phyloP scores from a whole-genome alignment of 305 asterid genomes.

The Plantago coronopus region DNA sequence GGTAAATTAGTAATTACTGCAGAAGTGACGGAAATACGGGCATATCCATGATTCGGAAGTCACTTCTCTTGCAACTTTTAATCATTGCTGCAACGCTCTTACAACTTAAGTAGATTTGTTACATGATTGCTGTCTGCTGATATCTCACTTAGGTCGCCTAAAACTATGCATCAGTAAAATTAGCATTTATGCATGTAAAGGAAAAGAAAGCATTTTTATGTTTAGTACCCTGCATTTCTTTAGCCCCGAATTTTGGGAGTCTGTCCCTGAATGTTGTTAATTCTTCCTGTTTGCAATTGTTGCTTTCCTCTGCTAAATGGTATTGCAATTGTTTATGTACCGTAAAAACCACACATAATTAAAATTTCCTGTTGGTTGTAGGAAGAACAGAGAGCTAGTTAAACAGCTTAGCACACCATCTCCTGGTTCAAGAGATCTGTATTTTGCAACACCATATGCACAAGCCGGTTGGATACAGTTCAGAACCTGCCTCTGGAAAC shows the following conservation, averaged over 20 bases:
- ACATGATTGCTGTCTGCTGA: no score
- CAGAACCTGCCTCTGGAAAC: conserved; percentile 55
- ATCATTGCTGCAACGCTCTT: not conserved
- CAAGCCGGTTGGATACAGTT: conserved; percentile 45
- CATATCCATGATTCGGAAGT: not conserved
- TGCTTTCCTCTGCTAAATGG: not conserved
- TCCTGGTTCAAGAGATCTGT: conserved; percentile 35
- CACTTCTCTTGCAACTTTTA: not conserved
- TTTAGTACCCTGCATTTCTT: not conserved
- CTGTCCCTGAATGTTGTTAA: not conserved
- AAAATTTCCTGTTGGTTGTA: conserved; percentile 1
- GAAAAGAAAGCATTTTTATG: not conserved
- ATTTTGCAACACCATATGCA: conserved; percentile 36
- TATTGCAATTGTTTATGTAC: not conserved
- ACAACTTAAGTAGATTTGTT: not conserved
- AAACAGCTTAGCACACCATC: conserved; percentile 33
- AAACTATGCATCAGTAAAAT: no score
- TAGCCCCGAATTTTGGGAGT: not conserved
- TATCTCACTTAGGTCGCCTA: no score
- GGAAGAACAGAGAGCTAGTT: conserved; percentile 36
- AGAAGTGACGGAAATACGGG: not conserved
- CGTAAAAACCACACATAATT: not conserved
- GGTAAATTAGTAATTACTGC: not conserved
- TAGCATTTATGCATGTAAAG: no score
- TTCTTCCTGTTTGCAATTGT: not conserved